phyloP scores from a whole-genome alignment of 306 rosid species.

The Pyrus pyrifolia region DNA sequence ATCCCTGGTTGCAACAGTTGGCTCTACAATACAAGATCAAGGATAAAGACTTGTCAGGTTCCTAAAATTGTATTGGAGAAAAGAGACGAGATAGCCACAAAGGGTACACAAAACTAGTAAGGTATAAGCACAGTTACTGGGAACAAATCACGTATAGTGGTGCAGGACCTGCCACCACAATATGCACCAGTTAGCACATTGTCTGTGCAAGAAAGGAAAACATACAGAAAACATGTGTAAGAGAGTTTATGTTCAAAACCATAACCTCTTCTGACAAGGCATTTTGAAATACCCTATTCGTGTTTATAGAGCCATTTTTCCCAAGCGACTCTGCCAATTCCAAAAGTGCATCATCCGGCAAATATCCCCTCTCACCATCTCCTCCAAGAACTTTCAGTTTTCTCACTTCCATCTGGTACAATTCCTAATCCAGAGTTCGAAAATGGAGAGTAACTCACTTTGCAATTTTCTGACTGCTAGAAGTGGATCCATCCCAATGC shows the following conservation, averaged over 20 bases:
- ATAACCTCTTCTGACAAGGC: constrained; percentile 50
- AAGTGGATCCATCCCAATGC: constrained; percentile 29
- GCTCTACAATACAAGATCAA: constrained; percentile 41
- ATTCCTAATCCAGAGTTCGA: constrained; percentile 64
- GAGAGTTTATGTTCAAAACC: constrained; percentile 57
- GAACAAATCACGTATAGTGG: constrained; percentile 74
- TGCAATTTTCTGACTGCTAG: constrained; percentile 42
- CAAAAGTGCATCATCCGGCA: constrained; percentile 68
- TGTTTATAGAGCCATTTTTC: constrained; percentile 34
- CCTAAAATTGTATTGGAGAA: constrained; percentile 9
- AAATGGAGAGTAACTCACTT: constrained; percentile 73
- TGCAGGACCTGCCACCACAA: constrained; percentile 95
- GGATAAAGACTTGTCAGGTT: constrained; percentile 25
- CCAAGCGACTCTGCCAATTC: constrained; percentile 35
- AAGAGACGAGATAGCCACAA: background rate
- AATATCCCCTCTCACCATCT: constrained; percentile 54
- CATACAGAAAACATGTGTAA: background rate
- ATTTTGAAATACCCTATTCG: constrained; percentile 39
- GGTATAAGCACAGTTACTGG: constrained; percentile 5
- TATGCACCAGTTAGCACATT: constrained; percentile 59
- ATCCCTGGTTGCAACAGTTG: constrained; percentile 32
- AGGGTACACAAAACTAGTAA: background rate
- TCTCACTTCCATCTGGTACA: constrained; percentile 63
- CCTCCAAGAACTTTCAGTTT: constrained; percentile 53
- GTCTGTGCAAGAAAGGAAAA: constrained; percentile 25